These are phyloP conservation scores for Candida awuae DNA, from an alignment of 805 yeast genomes.

Conservation along the genomic window DNA sequence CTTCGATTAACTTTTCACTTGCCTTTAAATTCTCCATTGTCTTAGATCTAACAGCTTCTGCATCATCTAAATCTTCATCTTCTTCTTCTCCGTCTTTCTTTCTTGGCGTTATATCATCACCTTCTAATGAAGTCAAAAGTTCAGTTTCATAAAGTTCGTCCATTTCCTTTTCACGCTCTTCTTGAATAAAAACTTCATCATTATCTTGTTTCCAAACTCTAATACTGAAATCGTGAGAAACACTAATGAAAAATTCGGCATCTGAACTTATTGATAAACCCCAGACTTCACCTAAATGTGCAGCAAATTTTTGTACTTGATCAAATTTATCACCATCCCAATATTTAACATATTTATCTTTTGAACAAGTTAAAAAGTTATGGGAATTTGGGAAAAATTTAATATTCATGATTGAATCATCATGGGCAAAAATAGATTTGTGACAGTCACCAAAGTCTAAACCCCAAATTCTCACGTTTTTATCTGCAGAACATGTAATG, in stretches of 20 bases:
- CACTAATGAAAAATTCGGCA: conserved; percentile 67
- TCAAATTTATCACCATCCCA: conserved; percentile 99
- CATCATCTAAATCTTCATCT: conserved; percentile 43
- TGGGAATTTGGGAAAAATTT: conserved; percentile 78
- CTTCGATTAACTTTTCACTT: conserved; percentile 89
- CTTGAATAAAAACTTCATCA: conserved; percentile 94
- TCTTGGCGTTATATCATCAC: conserved; percentile 33
- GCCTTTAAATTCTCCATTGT: conserved; percentile 89
- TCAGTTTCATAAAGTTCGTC: conserved; percentile 87
- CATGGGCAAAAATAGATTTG: conserved; percentile 92
- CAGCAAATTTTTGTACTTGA: conserved; percentile 77
- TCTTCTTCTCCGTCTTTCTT: conserved; percentile 29
- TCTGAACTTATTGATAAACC: conserved; percentile 66
- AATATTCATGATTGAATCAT: conserved; percentile 89
- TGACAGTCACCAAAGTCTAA: conserved; percentile 98
- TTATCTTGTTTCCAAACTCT: conserved; percentile 91
- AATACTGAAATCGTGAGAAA: conserved; percentile 89
- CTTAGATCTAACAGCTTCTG: conserved; percentile 64
- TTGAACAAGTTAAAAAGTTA: conserved; percentile 81
- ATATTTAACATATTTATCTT: conserved; percentile 83
- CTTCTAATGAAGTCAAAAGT: conserved; percentile 64
- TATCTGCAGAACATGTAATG: conserved; percentile 93
- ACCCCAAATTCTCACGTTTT: conserved; percentile 97
- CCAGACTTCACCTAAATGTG: conserved; percentile 95
- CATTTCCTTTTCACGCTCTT: conserved; percentile 91